Percentiles rank a stretch among this genome's conserved stretches.
Conservation (phyloP, 257 asterid species). For the Nicotiana noctiflora region DNA sequence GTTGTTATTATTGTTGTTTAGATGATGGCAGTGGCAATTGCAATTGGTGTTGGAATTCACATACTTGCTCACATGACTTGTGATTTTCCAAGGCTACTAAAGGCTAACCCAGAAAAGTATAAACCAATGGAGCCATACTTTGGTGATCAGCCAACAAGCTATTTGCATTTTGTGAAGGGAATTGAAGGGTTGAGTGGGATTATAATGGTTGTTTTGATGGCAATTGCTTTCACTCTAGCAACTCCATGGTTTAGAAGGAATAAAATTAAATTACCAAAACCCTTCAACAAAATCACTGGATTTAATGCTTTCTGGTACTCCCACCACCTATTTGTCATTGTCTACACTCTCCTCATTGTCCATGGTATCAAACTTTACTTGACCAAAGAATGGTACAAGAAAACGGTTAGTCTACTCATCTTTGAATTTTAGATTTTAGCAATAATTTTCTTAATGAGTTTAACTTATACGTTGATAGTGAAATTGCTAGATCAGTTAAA, state of each 20-base stretch:
- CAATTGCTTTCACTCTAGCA: conserved; percentile 72
- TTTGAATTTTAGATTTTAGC: neutral
- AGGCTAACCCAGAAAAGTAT: conserved; percentile 37
- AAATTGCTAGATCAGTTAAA: no score
- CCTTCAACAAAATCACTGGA: conserved; percentile 59
- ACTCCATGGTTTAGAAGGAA: conserved; percentile 66
- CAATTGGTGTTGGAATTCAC: conserved; percentile 65
- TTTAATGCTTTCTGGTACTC: conserved; percentile 95
- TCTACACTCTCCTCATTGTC: conserved; percentile 53
- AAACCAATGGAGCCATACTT: conserved; percentile 41
- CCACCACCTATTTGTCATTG: conserved; percentile 67
- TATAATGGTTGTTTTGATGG: conserved; percentile 68
- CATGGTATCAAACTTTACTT: conserved; percentile 74
- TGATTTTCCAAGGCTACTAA: conserved; percentile 67
- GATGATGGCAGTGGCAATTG: conserved; percentile 64
- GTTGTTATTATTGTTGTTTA: neutral
- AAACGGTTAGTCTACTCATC: conserved; percentile 40
- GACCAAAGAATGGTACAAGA: conserved; percentile 50
- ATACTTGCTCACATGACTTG: conserved; percentile 58
- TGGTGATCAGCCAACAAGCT: conserved; percentile 56
- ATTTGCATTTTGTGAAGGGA: conserved; percentile 57
- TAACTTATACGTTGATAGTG: neutral
- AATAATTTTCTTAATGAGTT: neutral
- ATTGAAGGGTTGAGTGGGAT: conserved; percentile 73
- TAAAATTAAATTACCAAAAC: conserved; percentile 43